Conservation (phyloP, 2,329 filamentous ascomycete species). For the Ophiocordyceps camponoti-leonardi region DNA sequence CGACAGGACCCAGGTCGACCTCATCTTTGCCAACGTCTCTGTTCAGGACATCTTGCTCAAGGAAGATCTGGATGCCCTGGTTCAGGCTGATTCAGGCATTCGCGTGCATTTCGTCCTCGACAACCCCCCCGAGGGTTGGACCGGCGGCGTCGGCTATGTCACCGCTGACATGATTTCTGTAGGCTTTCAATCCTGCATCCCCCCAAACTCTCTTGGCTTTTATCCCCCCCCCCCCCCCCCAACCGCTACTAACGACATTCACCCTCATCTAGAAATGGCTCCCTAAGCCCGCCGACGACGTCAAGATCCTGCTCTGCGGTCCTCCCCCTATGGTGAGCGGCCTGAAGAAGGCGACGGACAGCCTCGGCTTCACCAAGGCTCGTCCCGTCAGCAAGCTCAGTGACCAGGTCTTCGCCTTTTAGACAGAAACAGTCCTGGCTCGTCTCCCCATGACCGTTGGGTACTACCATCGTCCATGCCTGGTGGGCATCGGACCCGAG, state of each 20-base stretch:
- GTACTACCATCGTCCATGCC: not conserved
- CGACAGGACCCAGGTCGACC: slow-evolving; percentile 75
- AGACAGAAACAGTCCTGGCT: slow-evolving; percentile 4
- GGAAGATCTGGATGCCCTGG: slow-evolving; percentile 74
- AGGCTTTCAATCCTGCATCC: slow-evolving; percentile 13
- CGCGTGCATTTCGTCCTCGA: slow-evolving; percentile 90
- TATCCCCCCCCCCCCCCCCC: not conserved
- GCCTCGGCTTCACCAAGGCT: slow-evolving; percentile 81
- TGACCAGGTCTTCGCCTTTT: slow-evolving; percentile 94
- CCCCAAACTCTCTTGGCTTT: not conserved
- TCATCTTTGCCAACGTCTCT: slow-evolving; percentile 96
- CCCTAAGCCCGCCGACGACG: slow-evolving; percentile 65
- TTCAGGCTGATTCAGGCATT: slow-evolving; percentile 62
- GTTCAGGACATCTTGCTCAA: slow-evolving; percentile 80
- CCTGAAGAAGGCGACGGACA: slow-evolving; percentile 89
- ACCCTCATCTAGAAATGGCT: slow-evolving; percentile 45
- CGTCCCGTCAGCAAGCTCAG: slow-evolving; percentile 92
- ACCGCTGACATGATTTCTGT: slow-evolving; percentile 91
- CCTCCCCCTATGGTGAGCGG: slow-evolving; percentile 93
- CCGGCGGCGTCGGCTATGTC: slow-evolving; percentile 84
- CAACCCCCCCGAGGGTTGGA: slow-evolving; percentile 85
- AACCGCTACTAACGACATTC: not conserved
- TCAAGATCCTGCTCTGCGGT: slow-evolving; percentile 89
- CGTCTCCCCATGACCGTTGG: not conserved
- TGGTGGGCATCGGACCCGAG: too few species aligned